Evolutionary conservation across 306 rosid species (phyloP).

Genomic region (Senna siamea): DNA sequence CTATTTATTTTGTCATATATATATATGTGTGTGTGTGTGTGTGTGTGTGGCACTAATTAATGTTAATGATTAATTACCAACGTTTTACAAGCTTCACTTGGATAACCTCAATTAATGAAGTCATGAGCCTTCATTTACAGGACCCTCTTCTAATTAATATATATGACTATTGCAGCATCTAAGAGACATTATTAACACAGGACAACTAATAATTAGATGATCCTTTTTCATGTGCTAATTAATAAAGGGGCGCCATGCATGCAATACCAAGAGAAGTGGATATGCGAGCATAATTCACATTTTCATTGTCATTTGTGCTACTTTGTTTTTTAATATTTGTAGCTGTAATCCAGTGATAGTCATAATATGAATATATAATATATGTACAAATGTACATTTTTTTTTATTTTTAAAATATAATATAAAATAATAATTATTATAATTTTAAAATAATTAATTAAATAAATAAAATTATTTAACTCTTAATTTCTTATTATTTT

Average conservation of each 20-base stretch:
- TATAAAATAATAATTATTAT: no score
- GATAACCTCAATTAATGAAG: neutral
- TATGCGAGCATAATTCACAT: neutral
- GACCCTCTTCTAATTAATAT: neutral
- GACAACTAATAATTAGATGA: neutral
- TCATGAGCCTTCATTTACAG: neutral
- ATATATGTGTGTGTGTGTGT: neutral
- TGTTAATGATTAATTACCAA: neutral
- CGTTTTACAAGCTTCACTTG: neutral
- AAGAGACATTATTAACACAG: neutral
- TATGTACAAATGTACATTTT: no score
- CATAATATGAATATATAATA: neutral
- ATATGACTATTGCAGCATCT: neutral
- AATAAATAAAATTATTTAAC: no score
- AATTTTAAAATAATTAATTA: no score
- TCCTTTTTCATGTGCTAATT: conserved; percentile 6
- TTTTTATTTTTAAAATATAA: no score
- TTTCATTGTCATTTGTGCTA: neutral
- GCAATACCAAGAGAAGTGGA: neutral
- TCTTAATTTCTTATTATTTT: no score
- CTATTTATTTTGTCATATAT: neutral
- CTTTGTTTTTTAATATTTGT: neutral
- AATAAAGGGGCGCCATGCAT: neutral
- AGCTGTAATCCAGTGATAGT: conserved; percentile 1
- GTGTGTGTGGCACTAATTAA: neutral